These are phyloP conservation scores for Candida khao-thaluensis DNA, from an alignment of 805 yeast genomes.

Conservation along the genomic window DNA sequence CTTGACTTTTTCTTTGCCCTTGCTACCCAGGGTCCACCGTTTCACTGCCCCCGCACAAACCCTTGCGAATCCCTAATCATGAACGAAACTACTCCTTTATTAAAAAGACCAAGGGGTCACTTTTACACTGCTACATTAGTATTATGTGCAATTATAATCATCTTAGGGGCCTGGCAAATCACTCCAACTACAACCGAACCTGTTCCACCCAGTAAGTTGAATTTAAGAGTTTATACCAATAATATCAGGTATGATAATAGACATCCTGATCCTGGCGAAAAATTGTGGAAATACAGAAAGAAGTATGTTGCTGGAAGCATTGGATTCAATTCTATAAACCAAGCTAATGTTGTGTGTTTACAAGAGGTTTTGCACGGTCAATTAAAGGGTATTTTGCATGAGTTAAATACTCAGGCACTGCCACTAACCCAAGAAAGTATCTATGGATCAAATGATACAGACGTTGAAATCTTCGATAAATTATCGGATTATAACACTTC, in stretches of 20 bases:
- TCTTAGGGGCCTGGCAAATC: neutral
- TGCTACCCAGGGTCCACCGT: too few relatives aligned
- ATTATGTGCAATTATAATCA: neutral
- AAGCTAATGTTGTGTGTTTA: slow-evolving; percentile 38
- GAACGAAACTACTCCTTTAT: slow-evolving; percentile 13
- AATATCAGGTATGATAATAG: slow-evolving; percentile 46
- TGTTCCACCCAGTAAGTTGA: neutral
- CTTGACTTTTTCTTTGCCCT: too few relatives aligned
- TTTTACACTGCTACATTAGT: neutral
- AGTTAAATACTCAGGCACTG: slow-evolving; percentile 23
- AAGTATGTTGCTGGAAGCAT: slow-evolving; percentile 28
- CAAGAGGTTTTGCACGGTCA: slow-evolving; percentile 46
- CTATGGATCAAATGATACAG: neutral
- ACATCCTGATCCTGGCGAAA: slow-evolving; percentile 36
- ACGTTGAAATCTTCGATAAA: neutral
- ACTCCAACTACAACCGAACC: neutral
- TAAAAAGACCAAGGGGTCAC: slow-evolving; percentile 2
- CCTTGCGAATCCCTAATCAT: slow-evolving; percentile 5
- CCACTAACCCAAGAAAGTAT: neutral
- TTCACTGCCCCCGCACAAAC: slow-evolving; percentile 5
- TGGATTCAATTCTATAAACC: slow-evolving; percentile 21
- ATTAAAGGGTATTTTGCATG: slow-evolving; percentile 29
- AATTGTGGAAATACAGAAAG: slow-evolving; percentile 45
- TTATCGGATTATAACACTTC: slow-evolving; percentile 13
- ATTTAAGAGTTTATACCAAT: slow-evolving; percentile 38